Base-by-base conservation (phyloP, 2,329 filamentous ascomycete genomes). In the Daldinia sp. region DNA sequence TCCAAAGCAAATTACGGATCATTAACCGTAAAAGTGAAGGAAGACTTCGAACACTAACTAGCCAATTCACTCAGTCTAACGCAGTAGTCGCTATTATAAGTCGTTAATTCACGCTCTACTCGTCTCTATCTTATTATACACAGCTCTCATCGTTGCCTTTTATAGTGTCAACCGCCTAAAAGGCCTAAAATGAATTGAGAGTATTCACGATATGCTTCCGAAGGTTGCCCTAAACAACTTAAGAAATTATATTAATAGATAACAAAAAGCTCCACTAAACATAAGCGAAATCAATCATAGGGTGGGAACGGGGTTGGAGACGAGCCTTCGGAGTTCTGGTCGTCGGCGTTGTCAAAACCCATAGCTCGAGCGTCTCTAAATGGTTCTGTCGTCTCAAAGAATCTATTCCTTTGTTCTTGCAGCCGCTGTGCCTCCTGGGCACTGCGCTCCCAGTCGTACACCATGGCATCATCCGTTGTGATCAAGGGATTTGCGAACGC, bases 121-220 rank as follows among this genome's bases (percentile, higher is more conserved):
- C 44, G 44, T 20, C 20, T 46, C 23, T 46, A 46, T 46, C 12
- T 26, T 26, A 46, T 26, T 46, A 46, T 46, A 46, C 44, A 46
- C 13, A 50, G 2, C 9, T 33, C 26, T 30, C 26, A 18, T 50
- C 46, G 6, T 18, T 23, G 26, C 26, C 26, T 15, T 50, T 23
- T 26, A 13, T 9, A 30, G 26, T 23, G 15, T n/a, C 26, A 50
- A 15, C 6, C 46, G 23, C 20, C 10, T 12, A 26, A 12, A 7
- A 48, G 23, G 13, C 20, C 10, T 12, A 26, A 12, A 7, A 48
- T 10, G 13, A 13, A 23, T 44, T 44, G 9, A 9, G 42, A 44
- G 7, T n/a, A 44, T n/a, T 44, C 42, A 23, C 20, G 4, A 20
- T 44, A 23, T 20, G 18, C 42, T 23, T 12, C 42, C 20, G 9